Conservation (phyloP, 805 yeast genomes). For the Ogataea methanolica region DNA sequence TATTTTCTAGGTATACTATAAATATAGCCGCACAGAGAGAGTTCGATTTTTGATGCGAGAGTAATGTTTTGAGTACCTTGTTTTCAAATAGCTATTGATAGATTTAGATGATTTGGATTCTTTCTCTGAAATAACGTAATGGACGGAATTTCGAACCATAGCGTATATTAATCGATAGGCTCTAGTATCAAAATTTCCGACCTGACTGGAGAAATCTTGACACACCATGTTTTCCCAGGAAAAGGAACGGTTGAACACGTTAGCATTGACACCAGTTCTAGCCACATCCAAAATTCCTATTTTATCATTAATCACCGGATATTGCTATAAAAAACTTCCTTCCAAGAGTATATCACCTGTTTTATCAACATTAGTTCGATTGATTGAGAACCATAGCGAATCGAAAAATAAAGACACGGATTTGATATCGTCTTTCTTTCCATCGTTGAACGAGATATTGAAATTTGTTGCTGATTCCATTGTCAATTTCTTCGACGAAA, state of each 20-base stretch:
- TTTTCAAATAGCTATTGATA: too few relatives aligned
- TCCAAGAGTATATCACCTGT: slow-evolving; percentile 33
- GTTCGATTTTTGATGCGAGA: too few relatives aligned
- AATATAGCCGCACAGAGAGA: too few relatives aligned
- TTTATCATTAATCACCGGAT: slow-evolving; percentile 42
- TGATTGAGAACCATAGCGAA: slow-evolving; percentile 31
- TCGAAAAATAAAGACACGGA: slow-evolving; percentile 6
- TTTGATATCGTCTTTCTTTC: slow-evolving; percentile 18
- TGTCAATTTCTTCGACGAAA: slow-evolving; percentile 2
- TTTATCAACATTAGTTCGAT: slow-evolving; percentile 37
- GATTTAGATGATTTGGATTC: too few relatives aligned
- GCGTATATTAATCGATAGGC: too few relatives aligned
- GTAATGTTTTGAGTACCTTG: too few relatives aligned
- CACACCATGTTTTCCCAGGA: too few relatives aligned
- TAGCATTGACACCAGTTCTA: slow-evolving; percentile 34
- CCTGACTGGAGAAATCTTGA: too few relatives aligned
- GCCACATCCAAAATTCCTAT: slow-evolving; percentile 55
- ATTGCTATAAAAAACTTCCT: slow-evolving; percentile 39
- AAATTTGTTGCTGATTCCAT: slow-evolving; percentile 13
- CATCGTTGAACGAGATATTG: slow-evolving; percentile 22
- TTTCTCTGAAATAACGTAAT: too few relatives aligned
- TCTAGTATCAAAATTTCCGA: too few relatives aligned
- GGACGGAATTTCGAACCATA: too few relatives aligned
- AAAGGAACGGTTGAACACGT: slow-evolving; percentile 6
- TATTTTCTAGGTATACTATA: too few relatives aligned